Evolutionary conservation across 2,329 filamentous ascomycete genomes (phyloP).

Genomic region (Beauveria sp.): DNA sequence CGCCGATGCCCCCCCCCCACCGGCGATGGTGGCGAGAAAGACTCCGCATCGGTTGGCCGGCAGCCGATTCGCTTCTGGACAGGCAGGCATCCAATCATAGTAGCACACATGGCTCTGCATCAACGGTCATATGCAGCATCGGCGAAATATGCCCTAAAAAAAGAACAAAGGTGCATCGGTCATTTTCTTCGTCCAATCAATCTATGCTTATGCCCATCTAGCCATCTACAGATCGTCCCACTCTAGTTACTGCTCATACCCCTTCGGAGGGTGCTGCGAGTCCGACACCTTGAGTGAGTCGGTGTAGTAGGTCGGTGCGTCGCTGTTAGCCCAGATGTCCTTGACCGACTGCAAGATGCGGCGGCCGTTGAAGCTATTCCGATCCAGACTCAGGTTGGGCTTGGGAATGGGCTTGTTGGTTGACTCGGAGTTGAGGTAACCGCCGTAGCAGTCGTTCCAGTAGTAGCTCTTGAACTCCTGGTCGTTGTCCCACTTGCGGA

Average conservation of each 20-base stretch:
- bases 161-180: neutral
- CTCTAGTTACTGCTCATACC: conserved; percentile 22
- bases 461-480: conserved; percentile 33
- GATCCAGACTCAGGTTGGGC: conserved; percentile 30
- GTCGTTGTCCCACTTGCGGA: conserved; percentile 29
- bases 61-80: neutral
- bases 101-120: neutral
- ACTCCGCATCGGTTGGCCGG: neutral
- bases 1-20: neutral
- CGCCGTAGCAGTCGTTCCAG: conserved; percentile 49
- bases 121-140: neutral
- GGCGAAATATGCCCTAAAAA: neutral
- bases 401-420: conserved; percentile 28
- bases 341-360: conserved; percentile 30
- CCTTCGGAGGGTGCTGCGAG: conserved; percentile 34
- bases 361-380: conserved; percentile 23
- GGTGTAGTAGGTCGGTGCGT: conserved; percentile 35
- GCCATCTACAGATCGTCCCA: too few species aligned
- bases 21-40: neutral
- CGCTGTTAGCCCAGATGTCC: conserved; percentile 28
- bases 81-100: neutral
- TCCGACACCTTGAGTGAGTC: conserved; percentile 32
- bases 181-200: neutral
- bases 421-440: conserved; percentile 32
- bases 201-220: too few species aligned